Conservation (phyloP, 495 filamentous ascomycete genomes). For the Tricharina praecox region DNA sequence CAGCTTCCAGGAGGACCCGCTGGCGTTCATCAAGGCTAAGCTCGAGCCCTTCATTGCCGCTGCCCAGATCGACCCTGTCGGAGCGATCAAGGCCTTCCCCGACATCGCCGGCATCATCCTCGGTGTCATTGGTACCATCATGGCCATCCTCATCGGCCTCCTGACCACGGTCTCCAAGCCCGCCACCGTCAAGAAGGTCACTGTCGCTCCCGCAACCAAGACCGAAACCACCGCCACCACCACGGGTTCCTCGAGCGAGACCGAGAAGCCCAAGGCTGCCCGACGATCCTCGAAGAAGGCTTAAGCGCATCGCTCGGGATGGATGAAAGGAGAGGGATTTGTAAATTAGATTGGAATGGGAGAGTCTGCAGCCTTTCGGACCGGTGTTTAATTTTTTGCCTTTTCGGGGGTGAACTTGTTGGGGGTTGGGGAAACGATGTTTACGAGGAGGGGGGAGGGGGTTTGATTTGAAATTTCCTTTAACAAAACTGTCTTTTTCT, state of each 20-base stretch:
- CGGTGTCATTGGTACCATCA: conserved; percentile 48
- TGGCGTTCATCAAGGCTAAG: conserved; percentile 80
- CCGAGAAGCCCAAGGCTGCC: conserved; percentile 23
- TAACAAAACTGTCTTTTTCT: not conserved
- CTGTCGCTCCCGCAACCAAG: conserved; percentile 12
- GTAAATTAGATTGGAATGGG: conserved; percentile 7
- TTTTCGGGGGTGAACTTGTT: not conserved
- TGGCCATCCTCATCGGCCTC: conserved; percentile 48
- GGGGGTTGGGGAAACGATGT: not conserved
- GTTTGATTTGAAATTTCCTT: not conserved
- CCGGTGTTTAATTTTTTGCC: not conserved
- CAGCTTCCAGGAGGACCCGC: conserved; percentile 83
- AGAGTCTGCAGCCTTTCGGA: not conserved
- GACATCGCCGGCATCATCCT: conserved; percentile 70
- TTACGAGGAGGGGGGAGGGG: not conserved
- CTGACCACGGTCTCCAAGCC: conserved; percentile 29
- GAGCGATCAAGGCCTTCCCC: conserved; percentile 80
- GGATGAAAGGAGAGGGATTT: not conserved
- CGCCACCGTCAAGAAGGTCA: conserved; percentile 26
- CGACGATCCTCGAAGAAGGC: conserved; percentile 25
- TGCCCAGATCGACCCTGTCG: conserved; percentile 69
- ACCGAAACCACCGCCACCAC: conserved; percentile 14
- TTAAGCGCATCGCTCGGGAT: conserved; percentile 2
- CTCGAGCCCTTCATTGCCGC: conserved; percentile 73
- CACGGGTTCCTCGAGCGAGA: conserved; percentile 18